Evolutionary conservation across 2,329 filamentous ascomycete genomes (phyloP), one percentile per base, ranked within the genome.

Genomic region (Thielaviopsis ethacetica): DNA sequence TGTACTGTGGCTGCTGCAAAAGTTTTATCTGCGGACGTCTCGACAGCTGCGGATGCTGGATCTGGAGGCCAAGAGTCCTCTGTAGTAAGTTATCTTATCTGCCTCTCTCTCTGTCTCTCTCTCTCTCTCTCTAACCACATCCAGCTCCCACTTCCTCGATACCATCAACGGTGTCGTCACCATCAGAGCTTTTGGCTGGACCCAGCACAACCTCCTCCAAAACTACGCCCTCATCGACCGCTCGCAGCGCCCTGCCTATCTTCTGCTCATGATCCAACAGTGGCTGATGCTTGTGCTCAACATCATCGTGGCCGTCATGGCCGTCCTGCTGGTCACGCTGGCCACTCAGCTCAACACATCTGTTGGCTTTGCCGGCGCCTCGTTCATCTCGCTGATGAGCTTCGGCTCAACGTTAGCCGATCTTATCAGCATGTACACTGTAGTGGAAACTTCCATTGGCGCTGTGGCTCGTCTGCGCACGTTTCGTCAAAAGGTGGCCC

Each of bases 11-110:
- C 61, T 71, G 1, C 66, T 83, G 0, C 80, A 83, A 62, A 76
- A 71, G 57, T 73, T 81, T 54, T 84, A 84, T 63, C 71, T 84
- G 1, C 72, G 77, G 0, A 84, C 81, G 0, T 83, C 80, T 0
- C 70, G 80, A 0, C 81, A 84, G 65, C 66, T 85, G 7, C 73
- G 81, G 54, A 72, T 82, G 21, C 66, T 85, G 12, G 81, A 84
- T 53, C 72, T 85, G 0, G 82, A 85, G 65, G 74, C 77, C 1
- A 83, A 84, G 63, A 76, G 76, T 0, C 80, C 80, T 0, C 68
- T 83, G 0, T 82, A 79, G 68, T 77, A 72, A 26, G 72, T 62
- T 17, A 2, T 17, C 19, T 44, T 51, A n/a, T n/a, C n/a, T n/a
- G n/a, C n/a, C n/a, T n/a, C n/a, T 2, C 10, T 34, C 9, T 13